Evolutionary conservation across 306 rosid genomes (phyloP), one percentile per base, ranked within the genome.

Genomic region (Fragaria vesca): DNA sequence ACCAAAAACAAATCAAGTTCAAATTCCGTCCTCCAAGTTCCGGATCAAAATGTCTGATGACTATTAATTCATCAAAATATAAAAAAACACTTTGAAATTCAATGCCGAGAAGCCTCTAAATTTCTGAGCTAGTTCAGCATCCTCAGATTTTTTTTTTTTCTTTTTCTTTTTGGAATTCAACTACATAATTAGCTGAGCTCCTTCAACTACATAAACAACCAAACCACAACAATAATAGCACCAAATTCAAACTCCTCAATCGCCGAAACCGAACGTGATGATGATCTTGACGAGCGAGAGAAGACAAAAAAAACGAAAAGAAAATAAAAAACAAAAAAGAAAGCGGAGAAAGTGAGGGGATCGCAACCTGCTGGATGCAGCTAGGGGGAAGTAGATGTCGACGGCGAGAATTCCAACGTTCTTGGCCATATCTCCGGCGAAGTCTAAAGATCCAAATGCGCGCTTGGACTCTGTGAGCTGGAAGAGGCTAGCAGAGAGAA

Each of bases 351-450:
- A 65, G 17, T 20, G 50, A 17, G 81, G 83, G 75, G 83, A 77
- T 71, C 75, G 48, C 81, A 55, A 94, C 99, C 98, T 96, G 99
- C 61, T 87, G 93, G 82, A 93, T 84, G 78, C 86, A 93, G 34
- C 88, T 76, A 17, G 94, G 93, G 99, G 99, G 86, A 96, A 96
- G 83, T 93, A 93, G 88, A 96, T 91, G 76, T 96, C 98, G 67
- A 90, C 42, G 72, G 98, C 99, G 89, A 96, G 94, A 83, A 96
- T 90, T 34, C 99, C 99, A 17, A 91, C 99, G 76, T 91, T 89
- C 79, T 90, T 87, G 30, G 90, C 96, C 98, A 95, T 95, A 83
- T 82, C 46, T 61, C 45, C 32, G 71, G 58, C 52, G 61, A 50
- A 1, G 43, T 50, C 42, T 12, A 34, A 79, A 52, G 34, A 60